phyloP scores from a whole-genome alignment of 2,329 filamentous ascomycete species.

The Parastagonospora nodorum region DNA sequence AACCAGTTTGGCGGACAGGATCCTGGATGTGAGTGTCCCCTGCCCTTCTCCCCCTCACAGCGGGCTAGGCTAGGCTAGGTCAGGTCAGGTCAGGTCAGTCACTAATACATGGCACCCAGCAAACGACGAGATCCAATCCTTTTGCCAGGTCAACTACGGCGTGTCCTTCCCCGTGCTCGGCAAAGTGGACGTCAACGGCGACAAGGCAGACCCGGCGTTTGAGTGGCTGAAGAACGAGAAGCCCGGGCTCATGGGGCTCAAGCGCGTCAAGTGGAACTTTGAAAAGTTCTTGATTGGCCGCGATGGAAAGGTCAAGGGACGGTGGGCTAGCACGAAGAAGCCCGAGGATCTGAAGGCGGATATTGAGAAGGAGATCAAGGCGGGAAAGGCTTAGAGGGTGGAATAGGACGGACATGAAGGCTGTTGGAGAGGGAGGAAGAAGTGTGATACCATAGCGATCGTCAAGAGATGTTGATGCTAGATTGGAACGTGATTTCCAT shows the following conservation, averaged over 20 bases:
- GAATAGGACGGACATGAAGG: neutral
- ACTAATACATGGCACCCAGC: constrained; percentile 13
- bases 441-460: neutral
- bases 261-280: constrained; percentile 99
- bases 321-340: constrained; percentile 89
- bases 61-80: no score
- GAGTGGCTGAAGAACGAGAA: constrained; percentile 74
- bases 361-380: constrained; percentile 72
- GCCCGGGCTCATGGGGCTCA: constrained; percentile 83
- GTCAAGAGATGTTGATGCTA: neutral
- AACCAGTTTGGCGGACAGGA: constrained; percentile 97
- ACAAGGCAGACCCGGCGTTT: constrained; percentile 77
- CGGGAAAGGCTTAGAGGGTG: constrained; percentile 7
- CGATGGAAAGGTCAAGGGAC: constrained; percentile 81
- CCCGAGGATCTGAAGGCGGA: constrained; percentile 77
- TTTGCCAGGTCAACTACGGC: constrained; percentile 94
- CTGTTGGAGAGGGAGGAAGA: neutral
- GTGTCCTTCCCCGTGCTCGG: constrained; percentile 88
- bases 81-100: no score
- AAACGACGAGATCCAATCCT: constrained; percentile 65
- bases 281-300: constrained; percentile 93
- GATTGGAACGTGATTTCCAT: neutral
- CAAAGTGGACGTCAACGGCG: constrained; percentile 90
- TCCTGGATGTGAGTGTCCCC: constrained; percentile 62
- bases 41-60: neutral